Percentiles rank a stretch among this genome's conserved stretches.
Conservation (phyloP, 2,329 filamentous ascomycete species). For the Nothopassalora personata region DNA sequence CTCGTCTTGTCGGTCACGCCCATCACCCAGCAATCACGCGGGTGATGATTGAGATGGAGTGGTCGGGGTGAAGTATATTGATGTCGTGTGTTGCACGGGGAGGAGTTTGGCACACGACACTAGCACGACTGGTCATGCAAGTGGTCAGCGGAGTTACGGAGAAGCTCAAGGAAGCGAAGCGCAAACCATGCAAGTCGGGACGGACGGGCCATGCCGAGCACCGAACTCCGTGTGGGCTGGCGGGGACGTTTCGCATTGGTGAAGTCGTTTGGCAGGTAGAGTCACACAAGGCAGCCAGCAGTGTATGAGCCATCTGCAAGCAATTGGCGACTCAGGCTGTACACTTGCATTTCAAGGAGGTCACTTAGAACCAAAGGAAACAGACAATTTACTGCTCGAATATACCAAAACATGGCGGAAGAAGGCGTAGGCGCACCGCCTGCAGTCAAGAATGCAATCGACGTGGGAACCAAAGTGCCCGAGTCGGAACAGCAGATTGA, state of each 20-base stretch:
- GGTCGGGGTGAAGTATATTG: neutral
- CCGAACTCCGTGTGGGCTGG: neutral
- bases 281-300: neutral
- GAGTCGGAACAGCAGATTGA: constrained; percentile 47
- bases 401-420: constrained; percentile 11
- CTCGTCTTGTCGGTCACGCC: constrained; percentile 7
- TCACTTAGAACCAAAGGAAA: neutral
- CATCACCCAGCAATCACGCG: constrained; percentile 14
- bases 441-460: constrained; percentile 19
- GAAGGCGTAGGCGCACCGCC: constrained; percentile 23
- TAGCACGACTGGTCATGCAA: neutral
- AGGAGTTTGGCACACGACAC: neutral
- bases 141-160: neutral
- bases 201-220: neutral
- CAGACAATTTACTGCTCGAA: neutral
- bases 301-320: neutral
- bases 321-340: neutral
- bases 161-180: neutral
- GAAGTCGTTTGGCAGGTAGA: neutral
- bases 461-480: constrained; percentile 15
- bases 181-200: neutral
- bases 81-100: neutral
- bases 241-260: neutral
- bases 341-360: neutral
- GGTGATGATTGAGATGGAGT: constrained; percentile 1